phyloP scores from a whole-genome alignment of 441 rosid species.

The Pelargonium citronellum region DNA sequence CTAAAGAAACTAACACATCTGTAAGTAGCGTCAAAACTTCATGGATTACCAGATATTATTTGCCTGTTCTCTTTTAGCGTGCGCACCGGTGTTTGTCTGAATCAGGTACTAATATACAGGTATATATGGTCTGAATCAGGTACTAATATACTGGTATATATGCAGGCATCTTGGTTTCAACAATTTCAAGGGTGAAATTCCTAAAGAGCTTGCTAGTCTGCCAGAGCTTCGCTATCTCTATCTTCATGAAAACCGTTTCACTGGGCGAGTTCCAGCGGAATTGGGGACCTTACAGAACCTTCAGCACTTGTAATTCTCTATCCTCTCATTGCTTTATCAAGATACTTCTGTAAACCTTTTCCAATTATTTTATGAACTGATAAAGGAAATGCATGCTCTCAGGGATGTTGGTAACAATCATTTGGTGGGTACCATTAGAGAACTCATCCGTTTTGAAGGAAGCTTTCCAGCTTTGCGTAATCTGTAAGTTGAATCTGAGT shows the following conservation, averaged over 20 bases:
- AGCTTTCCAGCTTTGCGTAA: slow-evolving; percentile 83
- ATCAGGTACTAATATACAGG: slow-evolving; percentile 9
- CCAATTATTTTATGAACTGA: background rate
- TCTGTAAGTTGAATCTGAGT: slow-evolving; percentile 46
- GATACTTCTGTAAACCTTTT: background rate
- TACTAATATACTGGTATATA: slow-evolving; percentile 14
- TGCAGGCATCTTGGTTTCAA: slow-evolving; percentile 85
- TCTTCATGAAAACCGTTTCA: slow-evolving; percentile 87
- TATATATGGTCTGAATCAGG: slow-evolving; percentile 13
- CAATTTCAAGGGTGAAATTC: slow-evolving; percentile 91
- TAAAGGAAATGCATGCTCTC: slow-evolving; percentile 13
- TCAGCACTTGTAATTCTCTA: slow-evolving; percentile 62
- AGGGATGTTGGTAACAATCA: slow-evolving; percentile 96
- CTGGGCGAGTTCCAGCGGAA: slow-evolving; percentile 81
- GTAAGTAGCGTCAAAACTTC: slow-evolving; percentile 38
- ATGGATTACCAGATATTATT: background rate
- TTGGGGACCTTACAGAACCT: slow-evolving; percentile 75
- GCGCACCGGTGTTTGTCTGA: background rate
- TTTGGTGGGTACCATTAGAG: slow-evolving; percentile 88
- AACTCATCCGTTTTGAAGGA: slow-evolving; percentile 83
- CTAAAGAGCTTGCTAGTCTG: slow-evolving; percentile 76
- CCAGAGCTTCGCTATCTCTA: slow-evolving; percentile 88
- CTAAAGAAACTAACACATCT: slow-evolving; percentile 86
- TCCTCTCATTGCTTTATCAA: slow-evolving; percentile 11
- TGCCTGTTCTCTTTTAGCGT: background rate